Conservation (phyloP, 371 early-diverging fungal genomes). For the Circinella umbellata region DNA sequence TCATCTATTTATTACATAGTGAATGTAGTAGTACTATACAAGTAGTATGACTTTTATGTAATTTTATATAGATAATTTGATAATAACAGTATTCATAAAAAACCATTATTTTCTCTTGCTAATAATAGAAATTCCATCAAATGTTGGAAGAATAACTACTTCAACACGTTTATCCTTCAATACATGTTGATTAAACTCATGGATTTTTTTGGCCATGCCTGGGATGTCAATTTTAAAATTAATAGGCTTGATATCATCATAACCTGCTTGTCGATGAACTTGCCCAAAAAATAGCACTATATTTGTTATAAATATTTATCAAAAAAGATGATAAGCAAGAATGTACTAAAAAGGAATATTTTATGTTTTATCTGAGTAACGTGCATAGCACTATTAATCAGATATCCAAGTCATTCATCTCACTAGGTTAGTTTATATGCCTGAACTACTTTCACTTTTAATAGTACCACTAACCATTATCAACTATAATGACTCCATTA, state of each 20-base stretch:
- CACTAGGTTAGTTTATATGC: too few species aligned
- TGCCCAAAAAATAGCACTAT: slow-evolving; percentile 40
- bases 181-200: slow-evolving; percentile 69
- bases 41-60: too few species aligned
- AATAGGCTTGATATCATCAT: neutral
- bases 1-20: too few species aligned
- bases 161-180: slow-evolving; percentile 62
- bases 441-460: too few species aligned
- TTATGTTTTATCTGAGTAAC: neutral
- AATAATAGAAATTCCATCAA: slow-evolving; percentile 72
- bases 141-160: slow-evolving; percentile 61
- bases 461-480: slow-evolving; percentile 48
- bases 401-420: too few species aligned
- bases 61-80: too few species aligned
- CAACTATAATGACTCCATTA: slow-evolving; percentile 56
- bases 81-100: too few species aligned
- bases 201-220: slow-evolving; percentile 44
- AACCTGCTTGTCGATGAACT: slow-evolving; percentile 35
- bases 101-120: slow-evolving; percentile 20
- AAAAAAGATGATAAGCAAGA: too few species aligned
- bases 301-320: neutral
- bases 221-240: neutral
- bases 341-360: neutral
- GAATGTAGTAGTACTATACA: too few species aligned
- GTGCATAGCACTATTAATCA: neutral